Base-by-base conservation (phyloP, 106 monocot genomes). In the Allium cepa region DNA sequence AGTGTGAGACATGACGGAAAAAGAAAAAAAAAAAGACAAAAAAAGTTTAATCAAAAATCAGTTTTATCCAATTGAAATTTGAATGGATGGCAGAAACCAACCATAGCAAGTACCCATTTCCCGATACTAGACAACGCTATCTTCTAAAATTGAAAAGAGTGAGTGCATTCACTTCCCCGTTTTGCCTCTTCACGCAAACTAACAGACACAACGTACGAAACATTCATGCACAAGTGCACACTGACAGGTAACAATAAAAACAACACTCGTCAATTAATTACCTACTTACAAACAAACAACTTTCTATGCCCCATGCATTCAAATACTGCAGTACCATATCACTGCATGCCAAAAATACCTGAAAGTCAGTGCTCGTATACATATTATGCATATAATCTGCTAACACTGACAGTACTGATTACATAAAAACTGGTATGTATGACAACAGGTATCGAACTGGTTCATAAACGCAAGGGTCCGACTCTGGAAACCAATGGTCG, bases 401-500 rank as follows among this genome's bases (percentile, higher is more conserved):
- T 10, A 26, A n/a, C 63, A 17, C 16, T 6, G 12, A 56, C 66
- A 16, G 56, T 56, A 1, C 15, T 16, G 15, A 56, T 16, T 7
- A 13, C 3, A 13, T 56, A 12, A 17, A n/a, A 36, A 36, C 36
- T 36, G 36, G 36, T 1, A 17, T 64, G 7, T 64, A 64, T 47
- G 46, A 36, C 3, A 49, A 4, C 71, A 94, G 94, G 94, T 94
- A n/a, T 87, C 94, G 15, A 94, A 94, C 69, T 94, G 94, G 94
- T 94, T 94, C 76, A 94, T 94, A 62, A 94, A 94, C 67, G 94
- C 94, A 22, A 81, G 94, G 67, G 94, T 95, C 14, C 71, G 94
- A 52, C 79, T 95, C 63, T 95, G 94, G 94, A 96, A 96, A 66
- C 95, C 95, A 15, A 96, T 96, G 95, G 87, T 96, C 46, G 95